phyloP scores from a whole-genome alignment of 2,329 filamentous ascomycete genomes.

The Aspergillus ustus region DNA sequence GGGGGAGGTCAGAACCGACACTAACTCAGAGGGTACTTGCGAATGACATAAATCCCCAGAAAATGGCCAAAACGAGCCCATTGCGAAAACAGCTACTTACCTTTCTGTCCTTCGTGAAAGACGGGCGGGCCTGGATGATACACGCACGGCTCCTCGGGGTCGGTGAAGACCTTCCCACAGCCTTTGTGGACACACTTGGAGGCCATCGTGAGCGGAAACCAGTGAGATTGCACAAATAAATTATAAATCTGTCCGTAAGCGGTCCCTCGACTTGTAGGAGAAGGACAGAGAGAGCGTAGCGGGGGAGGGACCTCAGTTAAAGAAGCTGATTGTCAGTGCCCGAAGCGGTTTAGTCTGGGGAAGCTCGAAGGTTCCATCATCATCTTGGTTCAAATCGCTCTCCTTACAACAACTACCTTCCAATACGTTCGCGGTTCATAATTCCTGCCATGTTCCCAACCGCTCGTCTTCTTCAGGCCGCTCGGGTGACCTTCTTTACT shows the following conservation, averaged over 20 bases:
- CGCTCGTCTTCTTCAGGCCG: slow-evolving; percentile 35
- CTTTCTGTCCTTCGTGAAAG: slow-evolving; percentile 99
- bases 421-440: not conserved
- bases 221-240: not conserved
- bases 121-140: slow-evolving; percentile 94
- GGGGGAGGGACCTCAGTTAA: slow-evolving; percentile 16
- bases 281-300: not conserved
- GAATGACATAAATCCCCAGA: slow-evolving; percentile 1
- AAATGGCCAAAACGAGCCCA: slow-evolving; percentile 24
- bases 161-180: slow-evolving; percentile 85
- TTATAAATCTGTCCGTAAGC: not conserved
- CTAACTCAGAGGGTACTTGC: slow-evolving; percentile 18
- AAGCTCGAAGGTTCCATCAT: slow-evolving; percentile 50
- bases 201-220: slow-evolving; percentile 35
- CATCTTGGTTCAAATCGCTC: slow-evolving; percentile 11
- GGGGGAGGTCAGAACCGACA: not conserved
- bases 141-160: slow-evolving; percentile 79
- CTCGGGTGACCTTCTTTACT: slow-evolving; percentile 64
- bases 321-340: slow-evolving; percentile 22
- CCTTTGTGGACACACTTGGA: slow-evolving; percentile 93
- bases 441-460: slow-evolving; percentile 36
- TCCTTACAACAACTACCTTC: not conserved
- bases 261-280: not conserved
- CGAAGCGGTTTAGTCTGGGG: slow-evolving; percentile 39
- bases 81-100: slow-evolving; percentile 55